Evolutionary conservation across 345 rosid genomes (phyloP), one percentile per base, ranked within the genome.

Genomic region (Ceriops zippeliana): DNA sequence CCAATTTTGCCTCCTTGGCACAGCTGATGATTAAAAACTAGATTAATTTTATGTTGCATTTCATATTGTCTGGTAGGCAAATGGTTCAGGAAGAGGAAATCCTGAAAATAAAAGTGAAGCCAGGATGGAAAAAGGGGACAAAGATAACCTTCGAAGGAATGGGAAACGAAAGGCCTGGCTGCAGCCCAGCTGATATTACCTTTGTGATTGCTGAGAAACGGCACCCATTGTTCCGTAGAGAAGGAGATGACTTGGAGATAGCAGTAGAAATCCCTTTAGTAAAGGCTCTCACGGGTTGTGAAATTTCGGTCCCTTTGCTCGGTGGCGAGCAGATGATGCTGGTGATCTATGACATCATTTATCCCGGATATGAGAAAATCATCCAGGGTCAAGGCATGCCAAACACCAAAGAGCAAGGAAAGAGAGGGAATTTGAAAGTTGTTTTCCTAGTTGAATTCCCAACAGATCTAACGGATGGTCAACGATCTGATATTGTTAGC

Each of bases 101-200:
- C 2, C 71, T 90, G 37, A 82, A 84, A 4, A 85, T 93, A 63
- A 77, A 87, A 67, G 91, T 93, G 73, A 85, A 89, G 83, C 83
- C 98, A 2, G 98, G 97, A 58, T 93, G 98, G 98, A 90, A 80
- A 74, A 78, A 73, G 16, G 96, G 97, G 54, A 93, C 96, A 0
- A 86, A 78, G 81, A 79, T 89, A 19, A 93, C 97, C 57, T 93
- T 93, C n/a, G 86, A 89, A 80, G 92, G 93, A 5, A 86, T 72
- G 85, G 97, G 90, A 31, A 86, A 81, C 32, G 92, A 93, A 82
- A 77, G 80, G 42, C 80, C 81, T n/a, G 91, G 92, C 1, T 61
- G 69, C 49, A 76, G 52, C n/a, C 84, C 96, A 0, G 89, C 93
- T 0, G 97, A 93, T 38, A 58, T 93, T 28, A 85, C 81, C 1